phyloP scores from a whole-genome alignment of 805 yeast species.

The Saturnispora serradocipensis region DNA sequence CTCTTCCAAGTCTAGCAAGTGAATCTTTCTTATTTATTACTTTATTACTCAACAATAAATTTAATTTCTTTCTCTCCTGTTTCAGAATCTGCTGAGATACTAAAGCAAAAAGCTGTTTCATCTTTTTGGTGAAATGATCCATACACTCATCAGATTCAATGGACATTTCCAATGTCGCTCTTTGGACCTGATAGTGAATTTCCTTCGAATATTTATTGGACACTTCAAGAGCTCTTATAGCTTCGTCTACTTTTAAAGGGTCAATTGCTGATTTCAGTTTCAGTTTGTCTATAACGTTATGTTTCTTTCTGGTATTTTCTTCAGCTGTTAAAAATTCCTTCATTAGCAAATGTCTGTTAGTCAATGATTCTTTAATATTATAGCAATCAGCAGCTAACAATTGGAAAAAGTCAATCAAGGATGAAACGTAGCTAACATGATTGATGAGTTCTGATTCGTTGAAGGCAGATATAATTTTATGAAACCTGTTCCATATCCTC shows the following conservation, averaged over 20 bases:
- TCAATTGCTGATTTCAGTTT: slow-evolving; percentile 67
- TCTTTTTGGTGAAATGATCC: slow-evolving; percentile 39
- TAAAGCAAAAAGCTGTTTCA: slow-evolving; percentile 46
- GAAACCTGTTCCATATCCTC: slow-evolving; percentile 67
- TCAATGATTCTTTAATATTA: slow-evolving; percentile 82
- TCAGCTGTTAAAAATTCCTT: slow-evolving; percentile 79
- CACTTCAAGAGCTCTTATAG: slow-evolving; percentile 66
- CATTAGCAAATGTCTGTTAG: slow-evolving; percentile 88
- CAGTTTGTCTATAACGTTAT: slow-evolving; percentile 60
- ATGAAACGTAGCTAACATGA: slow-evolving; percentile 62
- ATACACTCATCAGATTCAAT: slow-evolving; percentile 59
- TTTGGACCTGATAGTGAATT: slow-evolving; percentile 63
- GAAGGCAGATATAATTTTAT: slow-evolving; percentile 55
- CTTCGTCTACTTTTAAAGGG: slow-evolving; percentile 86
- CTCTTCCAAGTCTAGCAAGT: slow-evolving; percentile 73
- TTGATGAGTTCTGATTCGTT: slow-evolving; percentile 73
- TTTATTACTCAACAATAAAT: slow-evolving; percentile 55
- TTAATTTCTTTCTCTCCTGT: slow-evolving; percentile 72
- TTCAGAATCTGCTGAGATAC: slow-evolving; percentile 68
- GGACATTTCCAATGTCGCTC: slow-evolving; percentile 80
- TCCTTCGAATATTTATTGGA: slow-evolving; percentile 72
- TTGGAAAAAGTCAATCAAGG: slow-evolving; percentile 66
- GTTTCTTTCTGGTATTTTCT: slow-evolving; percentile 58
- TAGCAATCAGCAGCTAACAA: slow-evolving; percentile 66
- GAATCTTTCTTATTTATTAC: slow-evolving; percentile 26